Evolutionary conservation across 495 filamentous ascomycete species (phyloP).

Genomic region (Usnea hakonensis): DNA sequence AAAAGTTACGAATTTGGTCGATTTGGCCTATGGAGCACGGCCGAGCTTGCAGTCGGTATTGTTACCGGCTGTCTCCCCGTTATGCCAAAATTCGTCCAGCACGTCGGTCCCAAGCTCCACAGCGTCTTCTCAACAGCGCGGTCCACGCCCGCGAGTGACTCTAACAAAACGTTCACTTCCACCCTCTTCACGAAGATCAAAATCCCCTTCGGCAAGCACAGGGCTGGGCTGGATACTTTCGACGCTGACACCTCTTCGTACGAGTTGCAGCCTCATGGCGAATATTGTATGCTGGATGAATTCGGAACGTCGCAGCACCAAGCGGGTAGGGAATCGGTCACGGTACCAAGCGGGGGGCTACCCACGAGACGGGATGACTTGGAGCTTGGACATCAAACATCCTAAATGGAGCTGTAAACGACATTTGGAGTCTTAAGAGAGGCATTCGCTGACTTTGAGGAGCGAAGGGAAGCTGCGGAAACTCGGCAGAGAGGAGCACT

Average conservation of each 20-base stretch:
- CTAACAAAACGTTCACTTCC: neutral
- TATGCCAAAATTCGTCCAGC: slow-evolving; percentile 15
- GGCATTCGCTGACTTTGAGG: too few relatives aligned
- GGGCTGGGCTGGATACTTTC: neutral
- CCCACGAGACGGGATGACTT: neutral
- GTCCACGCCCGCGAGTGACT: neutral
- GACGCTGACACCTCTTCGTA: neutral
- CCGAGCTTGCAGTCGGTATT: slow-evolving; percentile 10
- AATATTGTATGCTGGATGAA: neutral
- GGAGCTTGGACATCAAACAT: neutral
- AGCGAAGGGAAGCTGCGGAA: too few relatives aligned
- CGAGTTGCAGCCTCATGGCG: neutral
- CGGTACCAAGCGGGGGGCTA: neutral
- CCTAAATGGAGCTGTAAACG: too few relatives aligned
- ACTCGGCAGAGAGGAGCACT: too few relatives aligned
- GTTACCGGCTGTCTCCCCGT: slow-evolving; percentile 16
- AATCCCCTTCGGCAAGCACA: neutral
- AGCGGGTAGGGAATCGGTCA: neutral
- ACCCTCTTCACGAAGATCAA: neutral
- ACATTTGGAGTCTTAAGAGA: too few relatives aligned
- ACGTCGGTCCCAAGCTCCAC: slow-evolving; percentile 6
- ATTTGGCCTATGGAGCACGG: slow-evolving; percentile 8
- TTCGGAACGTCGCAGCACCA: neutral
- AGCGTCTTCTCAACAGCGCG: neutral
- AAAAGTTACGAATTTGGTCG: slow-evolving; percentile 7